phyloP scores from a whole-genome alignment of 495 filamentous ascomycete species.

The Sordaria brevicollis region DNA sequence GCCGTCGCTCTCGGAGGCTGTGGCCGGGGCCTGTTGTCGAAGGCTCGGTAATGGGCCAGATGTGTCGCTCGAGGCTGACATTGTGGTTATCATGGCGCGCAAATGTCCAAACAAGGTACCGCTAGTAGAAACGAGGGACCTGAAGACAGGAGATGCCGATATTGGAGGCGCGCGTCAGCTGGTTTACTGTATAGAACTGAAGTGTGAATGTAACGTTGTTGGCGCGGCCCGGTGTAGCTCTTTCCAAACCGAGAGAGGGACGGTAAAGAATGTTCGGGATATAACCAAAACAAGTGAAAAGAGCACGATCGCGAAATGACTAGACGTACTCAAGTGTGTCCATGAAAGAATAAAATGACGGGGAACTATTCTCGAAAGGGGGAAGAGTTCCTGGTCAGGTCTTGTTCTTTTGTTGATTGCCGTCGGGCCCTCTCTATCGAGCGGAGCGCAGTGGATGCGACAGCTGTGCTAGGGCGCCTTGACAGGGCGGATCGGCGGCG shows the following conservation, averaged over 20 bases:
- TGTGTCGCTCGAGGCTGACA: constrained; percentile 16
- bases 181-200: not conserved
- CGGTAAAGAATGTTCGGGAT: not conserved
- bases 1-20: not conserved
- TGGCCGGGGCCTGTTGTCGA: not conserved
- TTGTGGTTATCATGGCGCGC: constrained; percentile 21
- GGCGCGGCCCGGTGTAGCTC: not conserved
- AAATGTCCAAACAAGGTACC: constrained; percentile 23
- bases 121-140: constrained; percentile 13
- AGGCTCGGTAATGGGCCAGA: not conserved
- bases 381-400: not conserved
- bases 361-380: not conserved
- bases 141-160: constrained; percentile 1
- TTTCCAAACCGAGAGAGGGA: not conserved
- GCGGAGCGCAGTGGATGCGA: not conserved
- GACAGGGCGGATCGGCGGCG: not conserved
- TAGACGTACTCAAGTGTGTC: not conserved
- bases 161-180: constrained; percentile 2
- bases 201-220: not conserved
- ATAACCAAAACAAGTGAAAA: not conserved
- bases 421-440: no score
- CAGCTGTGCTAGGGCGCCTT: not conserved
- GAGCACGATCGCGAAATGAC: not conserved
- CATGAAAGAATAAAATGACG: not conserved
- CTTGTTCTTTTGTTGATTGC: not conserved